A percentile compares a stretch with the other conserved stretches of the same genome.
These are phyloP conservation scores for Entomortierella chlamydospora DNA, from an alignment of 192 early-diverging fungal genomes.

Conservation along the genomic window DNA sequence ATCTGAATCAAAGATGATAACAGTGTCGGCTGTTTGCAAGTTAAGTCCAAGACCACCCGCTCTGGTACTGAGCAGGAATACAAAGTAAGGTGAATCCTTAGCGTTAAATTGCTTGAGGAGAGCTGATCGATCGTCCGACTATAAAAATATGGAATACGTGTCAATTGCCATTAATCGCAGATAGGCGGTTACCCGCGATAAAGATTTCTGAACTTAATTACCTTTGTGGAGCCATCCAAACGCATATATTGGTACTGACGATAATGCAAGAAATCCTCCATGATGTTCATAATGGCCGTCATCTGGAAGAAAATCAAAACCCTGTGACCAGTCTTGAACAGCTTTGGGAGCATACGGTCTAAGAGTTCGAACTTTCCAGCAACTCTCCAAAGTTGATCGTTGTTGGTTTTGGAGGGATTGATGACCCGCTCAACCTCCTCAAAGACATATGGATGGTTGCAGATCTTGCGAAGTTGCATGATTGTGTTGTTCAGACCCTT, in stretches of 20 bases:
- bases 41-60: constrained; percentile 98
- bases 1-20: constrained; percentile 98
- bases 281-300: constrained; percentile 95
- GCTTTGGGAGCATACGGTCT: constrained; percentile 95
- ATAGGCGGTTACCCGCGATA: too few relatives aligned
- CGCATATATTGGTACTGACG: constrained; percentile 81
- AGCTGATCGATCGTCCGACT: constrained; percentile 84
- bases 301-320: constrained; percentile 87
- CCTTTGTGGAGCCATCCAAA: constrained; percentile 91
- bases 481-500: constrained; percentile 94
- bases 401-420: constrained; percentile 77
- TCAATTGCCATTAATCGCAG: too few relatives aligned
- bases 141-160: constrained; percentile 1
- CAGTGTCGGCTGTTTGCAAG: constrained; percentile 97
- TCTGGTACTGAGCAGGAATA: constrained; percentile 94
- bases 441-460: constrained; percentile 99
- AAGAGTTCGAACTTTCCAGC: constrained; percentile 98
- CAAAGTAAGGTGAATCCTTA: constrained; percentile 80
- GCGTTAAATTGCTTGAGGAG: constrained; percentile 88
- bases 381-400: constrained; percentile 83
- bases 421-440: constrained; percentile 89
- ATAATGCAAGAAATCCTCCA: constrained; percentile 92
- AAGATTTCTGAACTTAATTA: constrained; percentile 12
- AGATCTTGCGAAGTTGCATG: constrained; percentile 98
- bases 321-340: constrained; percentile 83